phyloP scores from a whole-genome alignment of 106 monocot species.

The Triglochin maritima region DNA sequence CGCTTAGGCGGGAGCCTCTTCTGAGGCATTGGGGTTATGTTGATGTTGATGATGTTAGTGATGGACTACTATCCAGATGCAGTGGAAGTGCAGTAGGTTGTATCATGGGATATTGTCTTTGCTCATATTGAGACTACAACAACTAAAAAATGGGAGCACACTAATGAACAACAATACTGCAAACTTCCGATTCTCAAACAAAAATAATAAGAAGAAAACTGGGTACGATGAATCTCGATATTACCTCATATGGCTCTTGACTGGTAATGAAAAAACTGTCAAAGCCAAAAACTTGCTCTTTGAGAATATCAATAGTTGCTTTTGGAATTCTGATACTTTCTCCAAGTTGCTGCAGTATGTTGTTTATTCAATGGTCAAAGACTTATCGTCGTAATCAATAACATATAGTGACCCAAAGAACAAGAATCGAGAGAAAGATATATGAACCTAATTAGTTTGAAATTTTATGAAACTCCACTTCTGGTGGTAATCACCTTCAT shows the following conservation, averaged over 20 bases:
- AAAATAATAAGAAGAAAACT: no score
- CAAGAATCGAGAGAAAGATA: background rate
- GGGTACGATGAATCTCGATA: no score
- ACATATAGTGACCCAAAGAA: background rate
- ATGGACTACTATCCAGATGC: no score
- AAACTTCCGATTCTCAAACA: no score
- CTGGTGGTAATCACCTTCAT: constrained; percentile 48
- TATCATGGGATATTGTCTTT: no score
- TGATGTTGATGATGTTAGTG: no score
- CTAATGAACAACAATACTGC: no score
- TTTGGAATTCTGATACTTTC: constrained; percentile 75
- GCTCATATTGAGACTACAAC: no score
- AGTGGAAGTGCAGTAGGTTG: no score
- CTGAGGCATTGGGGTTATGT: no score
- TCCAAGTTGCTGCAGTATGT: constrained; percentile 48
- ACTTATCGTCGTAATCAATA: constrained; percentile 4
- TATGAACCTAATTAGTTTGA: background rate
- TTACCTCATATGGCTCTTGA: constrained; percentile 94
- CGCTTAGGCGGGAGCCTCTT: no score
- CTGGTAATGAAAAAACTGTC: constrained; percentile 88
- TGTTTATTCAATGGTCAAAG: background rate
- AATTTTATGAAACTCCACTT: background rate
- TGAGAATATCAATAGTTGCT: constrained; percentile 45
- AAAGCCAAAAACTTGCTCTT: constrained; percentile 49
- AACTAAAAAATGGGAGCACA: no score